Evolutionary conservation across 1,284 basidiomycete species (phyloP), one percentile per base, ranked within the genome.

Genomic region (Thecaphora thlaspeos): DNA sequence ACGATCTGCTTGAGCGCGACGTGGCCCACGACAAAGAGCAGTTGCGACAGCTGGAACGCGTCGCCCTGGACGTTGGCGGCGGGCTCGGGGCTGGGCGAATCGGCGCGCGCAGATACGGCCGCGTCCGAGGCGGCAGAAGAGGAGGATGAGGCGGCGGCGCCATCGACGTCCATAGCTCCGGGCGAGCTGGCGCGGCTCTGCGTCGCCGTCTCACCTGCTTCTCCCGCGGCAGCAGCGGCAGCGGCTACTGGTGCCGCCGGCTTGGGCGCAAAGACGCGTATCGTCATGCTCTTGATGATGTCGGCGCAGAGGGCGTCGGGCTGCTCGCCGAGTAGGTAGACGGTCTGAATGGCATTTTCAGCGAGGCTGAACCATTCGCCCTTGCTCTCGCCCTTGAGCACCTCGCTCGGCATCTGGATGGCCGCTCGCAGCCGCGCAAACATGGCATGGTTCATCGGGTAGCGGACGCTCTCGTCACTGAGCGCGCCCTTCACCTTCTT

Each of bases 1-100:
- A 95, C 92, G 51, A 97, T 91, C 61, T 98, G 92, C 79, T 97
- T 97, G 80, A 98, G 90, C 7, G 92, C 91, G 18, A 95, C 89
- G 78, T 98, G 94, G 0, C 94, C 95, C 5, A 96, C 91, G 38
- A 90, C 84, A 75, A 97, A 98, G 8, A 98, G 81, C 18, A 97
- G 83, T 76, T 97, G 93, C 50, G 88, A 89, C 17, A 98, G 83
- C 55, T 86, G 84, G 77, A 94, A 96, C 0, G 88, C 86, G 18
- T 66, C 62, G 21, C 59, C 60, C 49, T 54, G 51, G 18, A 46
- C 43, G 9, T 52, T 55, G 22, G 43, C 42, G 12, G 43, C 39
- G 24, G 36, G 12, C 37, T 14, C 32, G 10, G 32, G 43, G 26
- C 26, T 28, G 26, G 26, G 26, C 26, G 26, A 28, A 37, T 15